Base-by-base conservation (phyloP, 768 basidiomycete genomes). In the Phaeotremella skinneri region DNA sequence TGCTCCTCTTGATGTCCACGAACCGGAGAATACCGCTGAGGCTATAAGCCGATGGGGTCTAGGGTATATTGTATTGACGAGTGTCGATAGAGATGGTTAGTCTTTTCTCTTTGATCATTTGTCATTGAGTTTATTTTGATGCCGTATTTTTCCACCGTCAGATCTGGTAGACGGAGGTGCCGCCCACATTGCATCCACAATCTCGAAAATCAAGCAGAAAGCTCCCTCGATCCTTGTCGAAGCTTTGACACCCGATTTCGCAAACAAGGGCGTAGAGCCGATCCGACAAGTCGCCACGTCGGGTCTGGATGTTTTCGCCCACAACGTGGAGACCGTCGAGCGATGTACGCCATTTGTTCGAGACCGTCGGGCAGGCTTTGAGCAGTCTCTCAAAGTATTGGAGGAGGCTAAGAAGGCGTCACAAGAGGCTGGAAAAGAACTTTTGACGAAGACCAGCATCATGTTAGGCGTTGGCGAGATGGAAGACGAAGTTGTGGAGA, bases 381-480 rank as follows among this genome's bases (percentile, higher is more conserved):
- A 88, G 43, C 78, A 78, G 76, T 64, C 89, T 87, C 49, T 78
- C 52, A 59, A 49, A 32, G 77, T 78, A 0, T 59, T 78, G 51
- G 62, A 70, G 43, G 62, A 72, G 55, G 77, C 76, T 23, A 78
- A 78, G 62, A 67, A 64, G 51, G 70, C 64, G 2, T 65, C 77
- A 6, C 58, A 57, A 13, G 70, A 51, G 42, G 70, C 70, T 3
- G 66, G 70, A 7, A 72, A 74, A 56, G 78, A 92, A 87, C 54
- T 81, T 31, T 82, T 99, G 56, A 98, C 96, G 7, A 99, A 99
- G 81, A 97, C 92, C 7, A 97, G 93, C 72, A 87, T 99, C 59
- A 99, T 99, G 96, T 85, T 99, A 47, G 96, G 96, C 58, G 87
- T 98, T 1, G 96, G 96, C 7, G 96, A 99, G 80, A 84, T 82